Base-by-base conservation (phyloP, 2,329 filamentous ascomycete species). In the Fusarium siculi region DNA sequence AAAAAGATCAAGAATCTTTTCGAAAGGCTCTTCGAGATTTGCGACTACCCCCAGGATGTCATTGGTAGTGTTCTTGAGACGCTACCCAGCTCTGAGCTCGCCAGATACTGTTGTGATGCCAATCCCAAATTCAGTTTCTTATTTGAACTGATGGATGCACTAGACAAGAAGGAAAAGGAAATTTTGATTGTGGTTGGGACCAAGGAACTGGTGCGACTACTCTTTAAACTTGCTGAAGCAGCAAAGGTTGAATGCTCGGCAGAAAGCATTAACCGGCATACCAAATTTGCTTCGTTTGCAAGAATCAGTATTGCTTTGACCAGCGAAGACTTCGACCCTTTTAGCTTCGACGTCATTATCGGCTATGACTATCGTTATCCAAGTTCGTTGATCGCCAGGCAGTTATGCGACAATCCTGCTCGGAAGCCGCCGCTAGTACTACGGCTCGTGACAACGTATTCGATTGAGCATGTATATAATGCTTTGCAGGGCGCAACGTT, bases 91-190 rank as follows among this genome's bases (percentile, higher is more conserved):
- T 76, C 79, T 8, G 83, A 86, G 28, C 81, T 84, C 59, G 85
- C 86, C 73, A 90, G 86, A 75, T 88, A 89, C 71, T 85, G 86
- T 4, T 84, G 86, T 62, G 86, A 86, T 58, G 86, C 88, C 15
- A 91, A 90, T 78, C 82, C 87, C 61, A 92, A 92, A 73, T 89
- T 88, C 73, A 85, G 84, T 37, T 92, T 92, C 72, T 74, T 91
- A 10, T 86, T 84, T 49, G 88, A 90, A 69, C 81, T 92, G 9
- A 53, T 74, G 64, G 39, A 65, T 18, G 50, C 7, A 77, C 91
- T 36, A 81, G 85, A 25, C 76, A 79, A 81, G 21, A 78, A 81
- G 18, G 81, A 85, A 16, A 85, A 83, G 42, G 87, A 85, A 40
- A 78, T 92, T 12, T 79, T 90, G 19, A 84, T 92, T 30, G 76